Conservation (phyloP, 2,329 filamentous ascomycete species). For the Diatrype stigma region DNA sequence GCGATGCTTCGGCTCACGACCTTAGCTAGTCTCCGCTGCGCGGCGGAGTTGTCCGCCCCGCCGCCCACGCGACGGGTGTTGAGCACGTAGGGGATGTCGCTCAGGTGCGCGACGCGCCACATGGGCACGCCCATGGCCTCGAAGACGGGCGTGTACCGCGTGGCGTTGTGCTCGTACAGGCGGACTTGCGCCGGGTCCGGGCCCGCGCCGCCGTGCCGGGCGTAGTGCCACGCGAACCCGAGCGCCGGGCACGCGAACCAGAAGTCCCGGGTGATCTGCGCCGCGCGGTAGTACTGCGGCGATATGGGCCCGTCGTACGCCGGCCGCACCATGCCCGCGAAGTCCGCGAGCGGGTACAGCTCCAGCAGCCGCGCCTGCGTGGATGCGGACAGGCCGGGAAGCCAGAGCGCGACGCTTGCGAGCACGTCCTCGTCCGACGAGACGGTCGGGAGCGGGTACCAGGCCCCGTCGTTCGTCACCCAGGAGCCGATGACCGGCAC, state of each 20-base stretch:
- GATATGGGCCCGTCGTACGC: slow-evolving; percentile 14
- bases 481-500: slow-evolving; percentile 12
- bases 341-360: slow-evolving; percentile 12
- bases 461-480: slow-evolving; percentile 19
- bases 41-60: slow-evolving; percentile 17
- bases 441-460: slow-evolving; percentile 12
- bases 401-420: slow-evolving; percentile 14
- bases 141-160: slow-evolving; percentile 21
- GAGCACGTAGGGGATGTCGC: slow-evolving; percentile 29
- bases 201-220: slow-evolving; percentile 13
- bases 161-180: slow-evolving; percentile 27
- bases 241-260: slow-evolving; percentile 29
- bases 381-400: slow-evolving; percentile 8
- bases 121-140: slow-evolving; percentile 27
- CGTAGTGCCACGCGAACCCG: slow-evolving; percentile 29
- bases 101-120: slow-evolving; percentile 30
- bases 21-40: slow-evolving; percentile 11
- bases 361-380: slow-evolving; percentile 7
- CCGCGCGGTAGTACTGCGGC: slow-evolving; percentile 29
- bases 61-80: slow-evolving; percentile 20
- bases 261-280: slow-evolving; percentile 27
- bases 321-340: slow-evolving; percentile 6
- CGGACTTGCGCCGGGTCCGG: slow-evolving; percentile 10
- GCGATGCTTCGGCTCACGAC: slow-evolving; percentile 7
- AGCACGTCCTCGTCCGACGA: slow-evolving; percentile 17